phyloP scores from a whole-genome alignment of 2,329 filamentous ascomycete species.

The Epichloe aotearoae region DNA sequence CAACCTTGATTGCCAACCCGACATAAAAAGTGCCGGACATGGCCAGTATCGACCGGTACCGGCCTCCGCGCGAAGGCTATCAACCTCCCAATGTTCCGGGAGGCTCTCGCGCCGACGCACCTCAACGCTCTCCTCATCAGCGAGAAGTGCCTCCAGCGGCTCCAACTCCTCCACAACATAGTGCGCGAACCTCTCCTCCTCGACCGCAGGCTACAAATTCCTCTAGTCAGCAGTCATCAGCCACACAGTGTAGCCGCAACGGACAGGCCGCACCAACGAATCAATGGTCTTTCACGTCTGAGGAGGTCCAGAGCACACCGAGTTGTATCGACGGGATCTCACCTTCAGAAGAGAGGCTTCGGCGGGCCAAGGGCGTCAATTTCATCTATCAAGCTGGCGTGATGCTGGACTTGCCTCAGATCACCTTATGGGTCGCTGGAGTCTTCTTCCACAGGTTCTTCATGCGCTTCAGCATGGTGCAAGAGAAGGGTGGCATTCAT shows the following conservation, averaged over 20 bases:
- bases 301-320: constrained; percentile 71
- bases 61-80: constrained; percentile 42
- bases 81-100: constrained; percentile 35
- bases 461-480: constrained; percentile 75
- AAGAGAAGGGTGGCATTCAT: constrained; percentile 65
- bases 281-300: constrained; percentile 83
- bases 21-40: constrained; percentile 23
- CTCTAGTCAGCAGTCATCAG: constrained; percentile 29
- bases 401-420: constrained; percentile 80
- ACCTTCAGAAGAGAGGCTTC: constrained; percentile 62
- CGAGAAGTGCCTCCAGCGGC: constrained; percentile 47
- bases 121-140: constrained; percentile 37
- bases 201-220: constrained; percentile 32
- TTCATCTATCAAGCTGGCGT: constrained; percentile 94
- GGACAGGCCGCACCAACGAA: constrained; percentile 25
- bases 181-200: constrained; percentile 41
- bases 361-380: constrained; percentile 83
- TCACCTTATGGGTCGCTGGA: constrained; percentile 81
- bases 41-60: constrained; percentile 48
- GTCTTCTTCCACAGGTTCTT: constrained; percentile 95
- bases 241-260: constrained; percentile 23
- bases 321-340: constrained; percentile 73
- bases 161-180: constrained; percentile 45
- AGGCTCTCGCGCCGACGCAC: constrained; percentile 26
- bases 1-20: constrained; percentile 12